Evolutionary conservation across 1,284 basidiomycete genomes (phyloP), one percentile per base, ranked within the genome.

Genomic region (Austropuccinia psidii): DNA sequence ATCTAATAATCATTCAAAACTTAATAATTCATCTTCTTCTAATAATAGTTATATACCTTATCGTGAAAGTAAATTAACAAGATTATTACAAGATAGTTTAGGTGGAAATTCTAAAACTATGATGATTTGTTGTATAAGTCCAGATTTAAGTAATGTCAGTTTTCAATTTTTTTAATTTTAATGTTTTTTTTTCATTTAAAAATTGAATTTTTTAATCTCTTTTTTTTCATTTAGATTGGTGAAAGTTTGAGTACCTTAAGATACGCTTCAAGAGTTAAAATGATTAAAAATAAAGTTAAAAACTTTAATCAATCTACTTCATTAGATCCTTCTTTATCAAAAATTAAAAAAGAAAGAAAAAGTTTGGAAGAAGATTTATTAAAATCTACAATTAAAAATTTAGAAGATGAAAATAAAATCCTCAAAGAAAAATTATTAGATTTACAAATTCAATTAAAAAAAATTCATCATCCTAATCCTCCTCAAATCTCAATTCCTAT

Each of bases 101-200:
- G 68, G 68, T 39, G 68, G 68, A 8, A 72, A 72, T 41, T 72
- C 68, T 0, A 50, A 72, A 43, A 72, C 68, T 29, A 52, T 72
- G 8, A 27, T 72, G 68, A 72, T 72, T 21, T 49, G 52, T 24
- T 72, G 68, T 35, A 57, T 72, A 33, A 61, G 57, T n/a, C 45
- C 43, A 21, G 58, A 72, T 31, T 17, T 31, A 72, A 35, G 68
- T 72, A 21, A n/a, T 27, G 24, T 62, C 7, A 4, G 5, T 11
- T 60, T 29, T 47, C n/a, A 3, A 3, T 33, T 57, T 13, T 31
- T 37, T 41, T 33, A n/a, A 13, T 15, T 49, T 17, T 33, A 15
- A 4, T 31, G 19, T 29, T 21, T 21, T 8, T 24, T 15, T 21
- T 19, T 69, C 19, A 8, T 54, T 67, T 24, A 24, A n/a, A 9